Evolutionary conservation across 306 rosid genomes (phyloP), one percentile per base, ranked within the genome.

Genomic region (Alnus rubra): DNA sequence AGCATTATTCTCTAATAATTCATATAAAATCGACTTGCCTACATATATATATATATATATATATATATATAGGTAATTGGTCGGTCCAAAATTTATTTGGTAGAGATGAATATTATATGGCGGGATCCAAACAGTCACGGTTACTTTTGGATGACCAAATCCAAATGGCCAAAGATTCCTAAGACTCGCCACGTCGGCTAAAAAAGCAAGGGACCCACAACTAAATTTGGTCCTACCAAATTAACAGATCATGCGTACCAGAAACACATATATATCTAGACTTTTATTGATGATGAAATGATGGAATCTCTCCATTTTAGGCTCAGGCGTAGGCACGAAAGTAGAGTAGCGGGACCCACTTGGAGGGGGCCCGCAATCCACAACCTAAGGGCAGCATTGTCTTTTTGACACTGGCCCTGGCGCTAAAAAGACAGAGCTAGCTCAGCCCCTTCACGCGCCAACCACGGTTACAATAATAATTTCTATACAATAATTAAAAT

Each of bases 121-220:
- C 28, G 68, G 68, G 37, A 62, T 64, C 19, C 19, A 15, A 35
- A 64, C 44, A 35, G 48, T 35, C 47, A 35, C 42, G 10, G 70
- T 64, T 58, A 55, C 19, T 5, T 77, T 59, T 39, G 74, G 15
- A 11, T 42, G 44, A 9, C 59, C 55, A 14, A 18, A 67, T 23
- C 28, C 28, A 23, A 23, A 11, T 42, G 44, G 15, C 59, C 55
- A 14, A 18, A 67, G 72, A 67, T 67, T 39, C 9, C 51, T 8
- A 51, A 13, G 81, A 23, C 73, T 51, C 3, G 30, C 67, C 83
- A 52, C 56, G 83, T 80, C 78, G 52, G 76, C 73, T 2, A 35
- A 7, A 64, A 19, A 10, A 11, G 56, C n/a, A 52, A 2, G 10
- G 56, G 56, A 3, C 65, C 11, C 65, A 59, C 35, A 9, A 49